Base-by-base conservation (phyloP, 2,329 filamentous ascomycete species). In the Rosellinia necatrix region DNA sequence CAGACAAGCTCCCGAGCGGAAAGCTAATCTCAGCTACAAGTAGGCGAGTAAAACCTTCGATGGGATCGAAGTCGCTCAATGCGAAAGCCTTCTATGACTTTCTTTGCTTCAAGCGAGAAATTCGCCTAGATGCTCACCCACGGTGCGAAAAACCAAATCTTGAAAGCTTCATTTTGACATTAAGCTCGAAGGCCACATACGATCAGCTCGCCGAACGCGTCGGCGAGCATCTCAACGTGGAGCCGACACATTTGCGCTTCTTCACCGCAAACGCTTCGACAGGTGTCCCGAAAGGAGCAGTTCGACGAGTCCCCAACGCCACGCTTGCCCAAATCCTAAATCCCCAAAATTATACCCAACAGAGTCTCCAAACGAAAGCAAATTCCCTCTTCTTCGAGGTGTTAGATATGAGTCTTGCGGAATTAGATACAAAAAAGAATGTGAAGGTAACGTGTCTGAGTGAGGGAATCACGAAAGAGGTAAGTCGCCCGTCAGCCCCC, bases 41-140 rank as follows among this genome's bases (percentile, higher is more conserved):
- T n/a, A n/a, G n/a, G n/a, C n/a, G n/a, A n/a, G n/a, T n/a, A n/a
- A n/a, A n/a, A n/a, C 92, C 92, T 48, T 90, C 86, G 58, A 97
- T 97, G 92, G n/a, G n/a, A 96, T 99, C 64, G 96, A 99, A 70
- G 82, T 84, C 6, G n/a, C 88, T 99, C 78, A 97, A 96, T 68
- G 91, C 91, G 1, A 85, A 87, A 57, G 84, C 90, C 46, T 97
- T 92, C 73, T 99, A 99, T 72, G 94, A 99, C 68, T 96, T 96
- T 71, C 81, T 99, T 2, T 79, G 93, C 62, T 91, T 96, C 74
- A 89, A 89, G 72, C 87, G 91, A 68, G 84, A 82, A 4, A 85
- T 99, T 32, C 86, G 82, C 46, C 96, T 99, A 69, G 82, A 85
- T 46, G 88, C 92, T 15, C 84, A 87, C 59, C 82, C 83, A 1